A percentile compares a stretch with the other conserved stretches of the same genome.
Evolutionary conservation across 2,329 filamentous ascomycete genomes (phyloP).

Genomic region (Botryotinia calthae): DNA sequence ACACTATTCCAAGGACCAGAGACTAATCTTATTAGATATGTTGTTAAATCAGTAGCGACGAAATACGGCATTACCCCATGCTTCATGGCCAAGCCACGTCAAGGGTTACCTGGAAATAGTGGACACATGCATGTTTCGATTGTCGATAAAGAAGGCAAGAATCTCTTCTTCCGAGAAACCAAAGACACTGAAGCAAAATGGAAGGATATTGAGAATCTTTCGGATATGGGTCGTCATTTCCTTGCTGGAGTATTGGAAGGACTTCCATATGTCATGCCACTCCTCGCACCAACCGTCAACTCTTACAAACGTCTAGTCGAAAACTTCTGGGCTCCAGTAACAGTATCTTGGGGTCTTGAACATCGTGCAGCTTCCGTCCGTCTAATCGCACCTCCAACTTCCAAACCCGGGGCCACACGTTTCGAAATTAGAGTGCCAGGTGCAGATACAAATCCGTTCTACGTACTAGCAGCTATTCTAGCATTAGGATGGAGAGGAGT

Average conservation of each 20-base stretch:
- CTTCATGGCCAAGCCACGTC: conserved; percentile 97
- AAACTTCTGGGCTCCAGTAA: conserved; percentile 98
- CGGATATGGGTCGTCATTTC: conserved; percentile 88
- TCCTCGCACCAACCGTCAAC: conserved; percentile 92
- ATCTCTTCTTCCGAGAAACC: conserved; percentile 73
- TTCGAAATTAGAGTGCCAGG: conserved; percentile 92
- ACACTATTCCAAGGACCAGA: background rate
- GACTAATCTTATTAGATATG: conserved; percentile 53
- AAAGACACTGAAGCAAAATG: conserved; percentile 70
- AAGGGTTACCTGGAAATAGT: conserved; percentile 89
- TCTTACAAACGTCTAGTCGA: conserved; percentile 97
- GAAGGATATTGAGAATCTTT: conserved; percentile 74
- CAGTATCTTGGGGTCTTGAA: conserved; percentile 94
- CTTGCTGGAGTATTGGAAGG: conserved; percentile 86
- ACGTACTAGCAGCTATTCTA: conserved; percentile 81
- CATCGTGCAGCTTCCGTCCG: conserved; percentile 90
- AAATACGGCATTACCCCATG: conserved; percentile 91
- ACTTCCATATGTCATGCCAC: conserved; percentile 91
- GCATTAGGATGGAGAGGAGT: conserved; percentile 88
- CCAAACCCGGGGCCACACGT: conserved; percentile 79
- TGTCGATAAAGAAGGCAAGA: conserved; percentile 74
- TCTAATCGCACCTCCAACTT: conserved; percentile 82
- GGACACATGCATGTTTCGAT: conserved; percentile 95
- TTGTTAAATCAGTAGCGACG: conserved; percentile 83
- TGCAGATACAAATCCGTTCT: conserved; percentile 89